These are phyloP conservation scores for Hypoxylon fragiforme DNA, from an alignment of 495 filamentous ascomycete species.

Conservation along the genomic window DNA sequence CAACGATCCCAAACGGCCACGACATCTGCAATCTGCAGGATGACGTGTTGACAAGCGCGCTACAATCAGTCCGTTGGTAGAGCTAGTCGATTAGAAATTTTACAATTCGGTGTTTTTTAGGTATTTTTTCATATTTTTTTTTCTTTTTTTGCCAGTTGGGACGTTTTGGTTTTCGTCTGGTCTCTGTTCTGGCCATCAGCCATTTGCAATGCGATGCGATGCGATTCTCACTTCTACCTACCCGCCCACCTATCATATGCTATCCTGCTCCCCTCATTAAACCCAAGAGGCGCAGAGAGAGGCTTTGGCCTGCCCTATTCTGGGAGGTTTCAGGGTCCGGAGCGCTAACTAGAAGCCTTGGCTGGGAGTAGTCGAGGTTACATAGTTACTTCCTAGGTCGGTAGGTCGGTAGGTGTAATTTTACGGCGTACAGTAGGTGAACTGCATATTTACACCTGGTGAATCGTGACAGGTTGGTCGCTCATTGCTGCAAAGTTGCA, in stretches of 20 bases:
- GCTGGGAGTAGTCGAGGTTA: conserved; percentile 10
- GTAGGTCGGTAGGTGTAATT: not conserved
- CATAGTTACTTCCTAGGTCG: conserved; percentile 1
- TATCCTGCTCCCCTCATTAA: conserved; percentile 17
- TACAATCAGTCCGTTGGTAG: conserved; percentile 3
- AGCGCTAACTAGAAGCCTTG: not conserved
- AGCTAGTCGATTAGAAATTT: not conserved
- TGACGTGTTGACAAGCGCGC: conserved; percentile 26
- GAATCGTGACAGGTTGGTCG: too few species aligned
- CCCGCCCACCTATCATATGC: too few species aligned
- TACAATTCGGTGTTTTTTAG: not conserved
- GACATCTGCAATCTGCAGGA: conserved; percentile 23
- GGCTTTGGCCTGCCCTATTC: conserved; percentile 6
- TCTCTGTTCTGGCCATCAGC: too few species aligned
- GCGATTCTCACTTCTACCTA: too few species aligned
- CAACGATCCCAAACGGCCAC: conserved; percentile 15
- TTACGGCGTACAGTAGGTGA: too few species aligned
- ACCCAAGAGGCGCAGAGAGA: not conserved
- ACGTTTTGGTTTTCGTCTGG: too few species aligned
- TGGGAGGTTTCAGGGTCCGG: conserved; percentile 6
- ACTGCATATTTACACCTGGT: too few species aligned
- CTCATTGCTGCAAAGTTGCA: too few species aligned
- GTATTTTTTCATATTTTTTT: too few species aligned
- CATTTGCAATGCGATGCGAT: too few species aligned
- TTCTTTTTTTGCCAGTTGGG: too few species aligned